Conservation (phyloP, 1,139 yeast genomes). For the Waltiozyma sp. region DNA sequence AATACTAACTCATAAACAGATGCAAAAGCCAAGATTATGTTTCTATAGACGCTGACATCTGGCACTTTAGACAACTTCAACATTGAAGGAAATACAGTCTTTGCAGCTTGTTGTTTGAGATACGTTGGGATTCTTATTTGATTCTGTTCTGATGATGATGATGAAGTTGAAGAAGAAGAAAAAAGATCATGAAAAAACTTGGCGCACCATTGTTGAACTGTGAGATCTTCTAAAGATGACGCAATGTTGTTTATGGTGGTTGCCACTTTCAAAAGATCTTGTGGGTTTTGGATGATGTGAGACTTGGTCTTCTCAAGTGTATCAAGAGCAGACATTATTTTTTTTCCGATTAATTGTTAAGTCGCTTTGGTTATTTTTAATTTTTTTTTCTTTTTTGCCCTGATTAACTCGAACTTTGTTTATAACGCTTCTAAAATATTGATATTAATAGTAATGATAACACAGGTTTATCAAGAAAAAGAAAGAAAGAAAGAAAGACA, state of each 20-base stretch:
- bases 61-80: constrained; percentile 9
- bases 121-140: constrained; percentile 21
- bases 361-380: too few relatives aligned
- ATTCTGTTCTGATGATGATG: constrained; percentile 3
- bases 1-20: constrained; percentile 23
- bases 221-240: constrained; percentile 24
- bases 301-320: constrained; percentile 34
- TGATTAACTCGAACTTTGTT: too few relatives aligned
- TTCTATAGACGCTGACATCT: constrained; percentile 22
- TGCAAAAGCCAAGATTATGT: constrained; percentile 22
- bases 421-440: too few relatives aligned
- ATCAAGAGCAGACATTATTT: constrained; percentile 8
- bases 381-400: too few relatives aligned
- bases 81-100: constrained; percentile 21
- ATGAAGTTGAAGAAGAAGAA: constrained; percentile 20
- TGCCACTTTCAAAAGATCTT: constrained; percentile 41
- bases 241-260: constrained; percentile 39
- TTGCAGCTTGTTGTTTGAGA: constrained; percentile 33
- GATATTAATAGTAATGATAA: too few relatives aligned
- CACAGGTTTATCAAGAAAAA: too few relatives aligned
- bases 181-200: constrained; percentile 35
- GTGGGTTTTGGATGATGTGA: constrained; percentile 35
- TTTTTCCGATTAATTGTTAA: too few relatives aligned
- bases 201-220: constrained; percentile 35
- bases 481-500: neutral